Percentiles rank a stretch among this genome's conserved stretches.
Evolutionary conservation across 1,284 basidiomycete species (phyloP).

Genomic region (Hemileia vastatrix): DNA sequence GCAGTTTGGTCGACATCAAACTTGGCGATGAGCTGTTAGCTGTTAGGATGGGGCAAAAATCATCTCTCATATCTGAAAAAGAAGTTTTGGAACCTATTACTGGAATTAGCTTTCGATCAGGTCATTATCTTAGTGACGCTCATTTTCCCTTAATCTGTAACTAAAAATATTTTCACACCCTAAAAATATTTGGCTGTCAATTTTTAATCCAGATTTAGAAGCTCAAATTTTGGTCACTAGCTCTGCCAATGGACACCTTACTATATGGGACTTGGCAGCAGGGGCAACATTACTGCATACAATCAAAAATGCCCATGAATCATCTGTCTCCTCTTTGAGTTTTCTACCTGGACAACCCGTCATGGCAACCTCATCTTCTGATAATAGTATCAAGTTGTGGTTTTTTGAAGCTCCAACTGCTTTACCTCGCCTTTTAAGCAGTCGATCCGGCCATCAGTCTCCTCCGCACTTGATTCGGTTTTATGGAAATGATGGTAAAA

Average conservation of each 20-base stretch:
- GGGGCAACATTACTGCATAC: constrained; percentile 72
- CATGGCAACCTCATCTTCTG: constrained; percentile 73
- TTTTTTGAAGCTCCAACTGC: constrained; percentile 82
- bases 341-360: constrained; percentile 87
- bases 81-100: constrained; percentile 62
- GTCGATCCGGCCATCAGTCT: constrained; percentile 78
- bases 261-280: constrained; percentile 78
- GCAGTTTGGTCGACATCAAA: constrained; percentile 79
- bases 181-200: too few species aligned
- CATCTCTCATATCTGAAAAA: constrained; percentile 27
- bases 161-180: too few species aligned
- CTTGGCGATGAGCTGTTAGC: constrained; percentile 78
- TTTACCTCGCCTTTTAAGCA: constrained; percentile 77
- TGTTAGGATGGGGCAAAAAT: constrained; percentile 66
- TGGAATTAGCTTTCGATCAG: constrained; percentile 74
- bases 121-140: constrained; percentile 49
- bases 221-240: constrained; percentile 65
- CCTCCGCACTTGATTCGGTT: constrained; percentile 88
- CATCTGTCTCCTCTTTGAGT: constrained; percentile 64
- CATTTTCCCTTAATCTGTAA: too few species aligned
- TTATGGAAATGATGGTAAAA: constrained; percentile 93
- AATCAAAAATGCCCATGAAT: constrained; percentile 74
- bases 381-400: constrained; percentile 95
- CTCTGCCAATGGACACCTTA: constrained; percentile 74
- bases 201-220: constrained; percentile 29